Conservation (phyloP, 1,284 basidiomycete genomes). For the Malassezia restricta region DNA sequence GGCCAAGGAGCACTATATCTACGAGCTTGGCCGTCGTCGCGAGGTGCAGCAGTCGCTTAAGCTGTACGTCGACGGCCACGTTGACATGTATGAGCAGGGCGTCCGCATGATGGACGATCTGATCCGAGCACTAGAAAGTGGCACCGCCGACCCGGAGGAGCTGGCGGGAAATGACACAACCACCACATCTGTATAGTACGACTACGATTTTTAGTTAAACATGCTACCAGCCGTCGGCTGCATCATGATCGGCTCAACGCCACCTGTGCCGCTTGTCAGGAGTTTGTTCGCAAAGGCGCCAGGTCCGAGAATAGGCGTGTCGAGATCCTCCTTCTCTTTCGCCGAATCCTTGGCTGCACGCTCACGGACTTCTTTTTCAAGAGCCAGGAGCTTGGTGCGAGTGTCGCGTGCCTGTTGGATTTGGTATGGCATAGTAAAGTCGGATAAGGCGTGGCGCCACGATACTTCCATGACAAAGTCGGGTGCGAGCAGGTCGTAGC, state of each 20-base stretch:
- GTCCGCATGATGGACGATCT: constrained; percentile 19
- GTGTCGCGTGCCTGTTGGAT: constrained; percentile 60
- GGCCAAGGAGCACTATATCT: constrained; percentile 72
- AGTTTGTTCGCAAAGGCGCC: constrained; percentile 17
- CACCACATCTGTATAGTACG: neutral
- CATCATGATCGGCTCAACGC: neutral
- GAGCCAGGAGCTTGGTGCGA: constrained; percentile 42
- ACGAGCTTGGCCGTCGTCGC: constrained; percentile 74
- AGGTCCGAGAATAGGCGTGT: constrained; percentile 43
- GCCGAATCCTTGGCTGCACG: constrained; percentile 59
- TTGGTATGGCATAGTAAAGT: constrained; percentile 90
- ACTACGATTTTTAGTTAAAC: neutral
- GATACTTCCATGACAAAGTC: constrained; percentile 87
- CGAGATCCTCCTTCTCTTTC: constrained; percentile 66
- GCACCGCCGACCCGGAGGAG: neutral
- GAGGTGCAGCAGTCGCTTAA: constrained; percentile 92
- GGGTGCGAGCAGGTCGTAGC: constrained; percentile 79
- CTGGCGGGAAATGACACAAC: neutral
- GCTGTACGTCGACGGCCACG: constrained; percentile 80
- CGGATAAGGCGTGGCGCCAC: constrained; percentile 86
- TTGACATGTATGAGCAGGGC: constrained; percentile 58
- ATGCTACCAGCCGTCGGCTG: constrained; percentile 5
- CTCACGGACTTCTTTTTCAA: constrained; percentile 75
- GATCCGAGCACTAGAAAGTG: neutral
- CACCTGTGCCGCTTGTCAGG: constrained; percentile 1